phyloP scores from a whole-genome alignment of 495 filamentous ascomycete species.

The Xylaria curta region DNA sequence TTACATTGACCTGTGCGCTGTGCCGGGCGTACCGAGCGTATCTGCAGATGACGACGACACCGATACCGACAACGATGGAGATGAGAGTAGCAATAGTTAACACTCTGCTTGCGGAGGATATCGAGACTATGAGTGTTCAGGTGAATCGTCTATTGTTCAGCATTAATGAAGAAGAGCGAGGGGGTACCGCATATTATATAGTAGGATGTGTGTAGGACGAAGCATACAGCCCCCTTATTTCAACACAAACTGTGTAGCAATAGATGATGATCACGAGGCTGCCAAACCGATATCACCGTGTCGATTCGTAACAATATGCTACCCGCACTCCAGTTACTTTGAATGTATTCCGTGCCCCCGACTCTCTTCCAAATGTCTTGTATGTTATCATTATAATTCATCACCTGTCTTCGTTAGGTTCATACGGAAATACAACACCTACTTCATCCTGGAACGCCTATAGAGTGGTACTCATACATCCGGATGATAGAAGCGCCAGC shows the following conservation, averaged over 20 bases:
- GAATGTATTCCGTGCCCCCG: background rate
- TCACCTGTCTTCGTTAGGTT: conserved; percentile 3
- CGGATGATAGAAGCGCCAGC: background rate
- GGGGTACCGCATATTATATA: too few relatives aligned
- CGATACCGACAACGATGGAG: too few relatives aligned
- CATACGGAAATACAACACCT: background rate
- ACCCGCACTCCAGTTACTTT: conserved; percentile 8
- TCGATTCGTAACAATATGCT: background rate
- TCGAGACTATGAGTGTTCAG: too few relatives aligned
- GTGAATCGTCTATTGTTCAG: too few relatives aligned
- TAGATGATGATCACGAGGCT: background rate
- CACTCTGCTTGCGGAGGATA: too few relatives aligned
- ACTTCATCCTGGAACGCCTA: conserved; percentile 4
- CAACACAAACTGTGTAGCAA: background rate
- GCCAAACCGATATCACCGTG: background rate
- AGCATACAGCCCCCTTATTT: too few relatives aligned
- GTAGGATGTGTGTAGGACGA: too few relatives aligned
- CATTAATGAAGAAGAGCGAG: too few relatives aligned
- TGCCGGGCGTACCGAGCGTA: too few relatives aligned
- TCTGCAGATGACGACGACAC: too few relatives aligned
- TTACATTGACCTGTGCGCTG: too few relatives aligned
- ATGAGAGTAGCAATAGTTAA: too few relatives aligned
- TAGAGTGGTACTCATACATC: background rate
- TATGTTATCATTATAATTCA: conserved; percentile 4
- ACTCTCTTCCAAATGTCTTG: conserved; percentile 1